Evolutionary conservation across 2,329 filamentous ascomycete species (phyloP), one percentile per base, ranked within the genome.

Genomic region (Byssothecium circinans): DNA sequence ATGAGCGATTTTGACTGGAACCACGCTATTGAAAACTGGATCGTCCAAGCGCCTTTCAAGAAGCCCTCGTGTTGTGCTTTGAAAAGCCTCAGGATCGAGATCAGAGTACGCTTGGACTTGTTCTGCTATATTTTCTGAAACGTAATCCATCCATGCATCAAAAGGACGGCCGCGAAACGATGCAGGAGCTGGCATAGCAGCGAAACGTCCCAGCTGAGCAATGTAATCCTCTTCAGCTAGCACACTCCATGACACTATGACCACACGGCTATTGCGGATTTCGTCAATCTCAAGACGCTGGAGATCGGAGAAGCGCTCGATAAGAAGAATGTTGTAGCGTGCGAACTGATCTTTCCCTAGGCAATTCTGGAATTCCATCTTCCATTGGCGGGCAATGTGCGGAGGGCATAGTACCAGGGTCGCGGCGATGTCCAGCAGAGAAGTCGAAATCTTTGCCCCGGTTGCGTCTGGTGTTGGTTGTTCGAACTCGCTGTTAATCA

Each of bases 381-480:
- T 57, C 85, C 85, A 88, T 58, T 87, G 85, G 5, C 71, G 58
- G 1, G 78, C 66, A 4, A 88, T 69, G 40, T 80, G 77, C 0
- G 62, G 50, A 0, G 84, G 84, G 6, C 81, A 79, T 0, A 87
- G 62, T 22, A 87, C 78, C 2, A 87, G 61, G 0, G 83, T 87
- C 4, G 82, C 84, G 14, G 79, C 75, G 0, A 77, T 67, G 0
- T 77, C 63, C 14, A 81, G 69, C 1, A 73, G n/a, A n/a, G n/a
- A n/a, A n/a, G n/a, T n/a, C n/a, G n/a, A n/a, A n/a, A n/a, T n/a
- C n/a, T n/a, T n/a, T n/a, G n/a, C n/a, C n/a, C n/a, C n/a, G n/a
- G n/a, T n/a, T n/a, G n/a, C n/a, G n/a, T n/a, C n/a, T n/a, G 30
- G 44, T 33, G 35, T 32, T 1, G 41, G 20, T 7, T 58, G 35